Evolutionary conservation across 2,329 filamentous ascomycete genomes (phyloP).

Genomic region (Cylindrodendrum hubeiense): DNA sequence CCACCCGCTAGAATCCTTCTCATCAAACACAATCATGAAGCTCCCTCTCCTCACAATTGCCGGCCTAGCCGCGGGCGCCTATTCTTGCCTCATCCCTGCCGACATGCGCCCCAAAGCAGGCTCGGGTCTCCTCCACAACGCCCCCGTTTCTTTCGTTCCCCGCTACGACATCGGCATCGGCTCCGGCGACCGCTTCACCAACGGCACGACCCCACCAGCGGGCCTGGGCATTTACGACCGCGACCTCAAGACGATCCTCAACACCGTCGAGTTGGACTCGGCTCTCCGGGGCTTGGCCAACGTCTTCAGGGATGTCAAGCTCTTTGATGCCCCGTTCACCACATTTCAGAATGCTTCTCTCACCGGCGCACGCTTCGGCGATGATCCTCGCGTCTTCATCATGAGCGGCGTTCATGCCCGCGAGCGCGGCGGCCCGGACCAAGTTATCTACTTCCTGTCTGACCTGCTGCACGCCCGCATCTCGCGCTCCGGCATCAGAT

Average conservation of each 20-base stretch:
- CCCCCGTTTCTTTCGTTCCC: constrained; percentile 22
- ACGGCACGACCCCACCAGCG: constrained; percentile 51
- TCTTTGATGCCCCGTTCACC: constrained; percentile 57
- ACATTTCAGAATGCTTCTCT: constrained; percentile 58
- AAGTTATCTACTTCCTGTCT: constrained; percentile 68
- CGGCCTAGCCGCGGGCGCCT: constrained; percentile 21
- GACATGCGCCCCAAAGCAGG: constrained; percentile 44
- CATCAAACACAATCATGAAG: constrained; percentile 44
- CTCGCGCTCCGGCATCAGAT: constrained; percentile 61
- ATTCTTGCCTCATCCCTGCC: constrained; percentile 54
- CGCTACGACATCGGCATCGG: constrained; percentile 53
- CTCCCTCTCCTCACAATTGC: constrained; percentile 37
- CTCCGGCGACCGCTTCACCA: constrained; percentile 56
- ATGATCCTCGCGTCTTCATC: constrained; percentile 62
- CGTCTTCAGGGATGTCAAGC: constrained; percentile 51
- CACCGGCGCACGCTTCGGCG: constrained; percentile 58
- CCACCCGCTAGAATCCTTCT: neutral
- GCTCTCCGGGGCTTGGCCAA: constrained; percentile 57
- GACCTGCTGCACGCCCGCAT: constrained; percentile 68
- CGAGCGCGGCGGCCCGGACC: constrained; percentile 68
- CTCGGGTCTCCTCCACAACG: constrained; percentile 2
- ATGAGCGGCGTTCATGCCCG: constrained; percentile 68
- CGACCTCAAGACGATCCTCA: constrained; percentile 58
- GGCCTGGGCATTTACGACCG: constrained; percentile 51
- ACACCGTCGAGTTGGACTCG: constrained; percentile 57